Conservation (phyloP, 768 basidiomycete genomes). For the Russula compacta region DNA sequence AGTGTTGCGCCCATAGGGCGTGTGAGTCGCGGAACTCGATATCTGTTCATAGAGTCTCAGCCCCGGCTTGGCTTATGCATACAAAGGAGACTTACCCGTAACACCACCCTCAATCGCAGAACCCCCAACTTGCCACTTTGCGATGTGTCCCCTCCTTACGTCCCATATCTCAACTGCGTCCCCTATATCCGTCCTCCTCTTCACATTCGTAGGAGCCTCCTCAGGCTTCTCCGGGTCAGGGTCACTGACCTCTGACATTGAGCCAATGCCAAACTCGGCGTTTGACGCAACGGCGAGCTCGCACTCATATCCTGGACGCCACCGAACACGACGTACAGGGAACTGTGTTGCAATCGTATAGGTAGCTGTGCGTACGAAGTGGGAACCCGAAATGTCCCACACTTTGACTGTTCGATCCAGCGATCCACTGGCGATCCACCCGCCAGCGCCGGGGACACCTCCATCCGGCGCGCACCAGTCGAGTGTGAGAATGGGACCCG, state of each 20-base stretch:
- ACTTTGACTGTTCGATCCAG: constrained; percentile 76
- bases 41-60: constrained; percentile 34
- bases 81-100: constrained; percentile 42
- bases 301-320: constrained; percentile 70
- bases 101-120: constrained; percentile 62
- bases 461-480: constrained; percentile 51
- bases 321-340: constrained; percentile 62
- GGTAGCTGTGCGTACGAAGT: constrained; percentile 52
- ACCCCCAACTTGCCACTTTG: constrained; percentile 70
- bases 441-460: constrained; percentile 25
- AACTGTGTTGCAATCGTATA: constrained; percentile 70
- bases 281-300: constrained; percentile 70
- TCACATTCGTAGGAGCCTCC: not conserved
- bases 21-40: constrained; percentile 62
- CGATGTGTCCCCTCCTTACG: constrained; percentile 67
- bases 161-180: constrained; percentile 83
- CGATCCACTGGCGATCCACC: constrained; percentile 76
- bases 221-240: constrained; percentile 13
- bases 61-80: not conserved
- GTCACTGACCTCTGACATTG: constrained; percentile 22
- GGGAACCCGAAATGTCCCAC: constrained; percentile 59
- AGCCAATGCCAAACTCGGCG: constrained; percentile 38
- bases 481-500: constrained; percentile 58
- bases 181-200: constrained; percentile 27
- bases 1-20: constrained; percentile 63